phyloP scores from a whole-genome alignment of 495 filamentous ascomycete species.

The Aspergillus cavernicola region DNA sequence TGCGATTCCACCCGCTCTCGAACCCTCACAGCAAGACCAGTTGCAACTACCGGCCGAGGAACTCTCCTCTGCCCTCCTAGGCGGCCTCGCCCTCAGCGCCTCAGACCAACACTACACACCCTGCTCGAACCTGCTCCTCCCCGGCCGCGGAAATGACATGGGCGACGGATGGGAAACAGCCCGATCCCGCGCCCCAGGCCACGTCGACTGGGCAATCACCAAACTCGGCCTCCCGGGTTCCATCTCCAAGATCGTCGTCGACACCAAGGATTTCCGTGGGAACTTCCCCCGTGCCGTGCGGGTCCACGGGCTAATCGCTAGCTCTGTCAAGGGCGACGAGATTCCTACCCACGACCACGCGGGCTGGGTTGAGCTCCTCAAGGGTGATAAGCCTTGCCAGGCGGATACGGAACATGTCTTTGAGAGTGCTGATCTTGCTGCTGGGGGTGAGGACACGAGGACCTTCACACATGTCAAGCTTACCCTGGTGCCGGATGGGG shows the following conservation, averaged over 20 bases:
- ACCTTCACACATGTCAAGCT: slow-evolving; percentile 79
- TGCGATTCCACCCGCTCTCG: slow-evolving; percentile 47
- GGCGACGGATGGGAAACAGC: slow-evolving; percentile 94
- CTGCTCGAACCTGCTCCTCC: slow-evolving; percentile 77
- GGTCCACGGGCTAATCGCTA: slow-evolving; percentile 54
- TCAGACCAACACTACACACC: slow-evolving; percentile 86
- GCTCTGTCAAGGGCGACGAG: slow-evolving; percentile 50
- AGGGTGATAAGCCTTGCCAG: slow-evolving; percentile 60
- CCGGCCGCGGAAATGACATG: slow-evolving; percentile 86
- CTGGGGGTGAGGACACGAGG: slow-evolving; percentile 42
- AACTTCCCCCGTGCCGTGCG: slow-evolving; percentile 81
- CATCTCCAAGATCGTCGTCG: slow-evolving; percentile 70
- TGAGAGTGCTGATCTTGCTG: slow-evolving; percentile 36
- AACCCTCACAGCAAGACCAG: neutral
- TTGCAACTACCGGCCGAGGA: slow-evolving; percentile 60
- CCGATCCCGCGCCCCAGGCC: slow-evolving; percentile 67
- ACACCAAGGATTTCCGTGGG: slow-evolving; percentile 86
- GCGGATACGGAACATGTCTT: slow-evolving; percentile 82
- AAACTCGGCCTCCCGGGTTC: slow-evolving; percentile 68
- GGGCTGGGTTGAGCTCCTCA: slow-evolving; percentile 67
- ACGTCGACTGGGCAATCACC: slow-evolving; percentile 84
- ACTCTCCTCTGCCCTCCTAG: slow-evolving; percentile 76
- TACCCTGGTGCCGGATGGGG: slow-evolving; percentile 88
- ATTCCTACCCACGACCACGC: slow-evolving; percentile 56
- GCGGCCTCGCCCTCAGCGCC: slow-evolving; percentile 69